A percentile compares a stretch with the other conserved stretches of the same genome.
Evolutionary conservation across 257 asterid genomes (phyloP).

Genomic region (Lycium barbarum): DNA sequence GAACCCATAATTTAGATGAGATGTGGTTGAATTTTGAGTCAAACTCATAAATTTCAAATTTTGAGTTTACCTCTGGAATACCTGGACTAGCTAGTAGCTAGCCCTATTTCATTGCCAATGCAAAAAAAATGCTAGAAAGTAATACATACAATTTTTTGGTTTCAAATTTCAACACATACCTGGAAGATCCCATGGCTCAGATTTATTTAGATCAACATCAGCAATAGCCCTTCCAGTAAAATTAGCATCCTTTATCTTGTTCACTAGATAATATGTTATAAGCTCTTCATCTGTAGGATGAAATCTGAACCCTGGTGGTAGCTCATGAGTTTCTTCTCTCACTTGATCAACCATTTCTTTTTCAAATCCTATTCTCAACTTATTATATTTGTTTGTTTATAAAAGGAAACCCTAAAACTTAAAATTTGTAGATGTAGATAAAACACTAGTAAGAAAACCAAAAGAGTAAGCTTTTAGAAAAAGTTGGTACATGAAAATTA

Average conservation of each 20-base stretch:
- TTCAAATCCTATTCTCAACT: not conserved
- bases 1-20: not conserved
- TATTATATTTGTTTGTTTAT: no score
- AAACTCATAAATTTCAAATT: not conserved
- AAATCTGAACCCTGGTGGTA: conserved; percentile 92
- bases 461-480: not conserved
- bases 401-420: no score
- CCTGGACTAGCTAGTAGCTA: not conserved
- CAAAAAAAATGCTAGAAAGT: not conserved
- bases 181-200: conserved; percentile 99
- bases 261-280: conserved; percentile 74
- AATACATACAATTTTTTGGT: no score
- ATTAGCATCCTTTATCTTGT: conserved; percentile 73
- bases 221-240: conserved; percentile 83
- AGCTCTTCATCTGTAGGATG: conserved; percentile 94
- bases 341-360: conserved; percentile 57
- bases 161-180: conserved; percentile 38
- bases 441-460: not conserved
- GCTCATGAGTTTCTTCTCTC: conserved; percentile 54
- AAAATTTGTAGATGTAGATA: not conserved
- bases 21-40: not conserved
- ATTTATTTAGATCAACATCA: conserved; percentile 94
- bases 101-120: not conserved
- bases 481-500: not conserved
- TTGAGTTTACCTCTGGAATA: not conserved